Conservation (phyloP, 352 stramenopile genomes). For the Globisporangium megalacanthum region DNA sequence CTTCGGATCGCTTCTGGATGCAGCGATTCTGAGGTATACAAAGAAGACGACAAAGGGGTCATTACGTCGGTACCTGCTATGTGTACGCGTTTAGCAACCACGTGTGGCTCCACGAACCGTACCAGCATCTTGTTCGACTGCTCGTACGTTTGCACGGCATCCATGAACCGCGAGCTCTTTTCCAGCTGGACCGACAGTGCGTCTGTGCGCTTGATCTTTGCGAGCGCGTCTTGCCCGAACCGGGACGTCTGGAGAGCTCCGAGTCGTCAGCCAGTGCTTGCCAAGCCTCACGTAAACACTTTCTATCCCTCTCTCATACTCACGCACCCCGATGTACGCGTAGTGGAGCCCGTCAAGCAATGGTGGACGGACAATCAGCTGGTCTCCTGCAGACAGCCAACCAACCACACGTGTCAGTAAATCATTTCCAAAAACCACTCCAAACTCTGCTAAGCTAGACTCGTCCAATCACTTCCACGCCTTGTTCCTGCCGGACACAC, state of each 20-base stretch:
- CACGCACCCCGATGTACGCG: constrained; percentile 39
- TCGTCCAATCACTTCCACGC: neutral
- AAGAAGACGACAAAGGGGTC: no score
- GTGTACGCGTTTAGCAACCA: no score
- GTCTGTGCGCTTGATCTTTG: constrained; percentile 59
- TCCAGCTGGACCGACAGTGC: constrained; percentile 57
- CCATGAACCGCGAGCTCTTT: constrained; percentile 51
- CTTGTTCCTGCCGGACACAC: neutral
- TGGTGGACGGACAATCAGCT: constrained; percentile 51
- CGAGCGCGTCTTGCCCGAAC: constrained; percentile 49
- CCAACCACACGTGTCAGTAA: neutral
- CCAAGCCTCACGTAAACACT: no score
- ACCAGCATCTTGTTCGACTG: constrained; percentile 71
- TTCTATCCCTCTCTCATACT: neutral
- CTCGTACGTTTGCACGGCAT: constrained; percentile 68
- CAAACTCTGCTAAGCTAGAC: neutral
- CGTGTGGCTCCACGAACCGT: no score
- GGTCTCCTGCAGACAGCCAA: constrained; percentile 28
- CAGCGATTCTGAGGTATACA: constrained; percentile 47
- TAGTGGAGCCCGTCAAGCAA: constrained; percentile 58
- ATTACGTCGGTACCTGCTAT: no score
- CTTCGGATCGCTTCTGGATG: constrained; percentile 57
- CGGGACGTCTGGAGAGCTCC: constrained; percentile 31
- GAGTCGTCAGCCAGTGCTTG: neutral
- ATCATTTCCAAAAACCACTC: neutral